Conservation (phyloP, 2,329 filamentous ascomycete species). For the Ophiosphaerella narmari region DNA sequence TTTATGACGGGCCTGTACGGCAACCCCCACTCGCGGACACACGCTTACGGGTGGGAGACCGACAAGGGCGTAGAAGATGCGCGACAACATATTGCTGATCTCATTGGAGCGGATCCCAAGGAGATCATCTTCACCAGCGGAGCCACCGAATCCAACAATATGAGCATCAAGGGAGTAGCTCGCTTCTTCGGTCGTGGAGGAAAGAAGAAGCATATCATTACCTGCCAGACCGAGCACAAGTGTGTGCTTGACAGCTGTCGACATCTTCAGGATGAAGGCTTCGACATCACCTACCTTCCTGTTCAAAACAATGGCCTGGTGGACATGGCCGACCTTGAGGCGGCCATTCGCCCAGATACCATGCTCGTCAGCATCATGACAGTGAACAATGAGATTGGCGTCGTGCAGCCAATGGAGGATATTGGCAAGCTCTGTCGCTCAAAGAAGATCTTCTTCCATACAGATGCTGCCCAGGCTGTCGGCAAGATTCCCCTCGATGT, state of each 20-base stretch:
- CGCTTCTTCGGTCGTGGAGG: slow-evolving; percentile 90
- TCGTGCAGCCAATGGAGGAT: slow-evolving; percentile 93
- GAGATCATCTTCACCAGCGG: slow-evolving; percentile 99
- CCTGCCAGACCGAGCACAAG: slow-evolving; percentile 97
- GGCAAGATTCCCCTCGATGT: slow-evolving; percentile 97
- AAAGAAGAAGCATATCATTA: slow-evolving; percentile 99
- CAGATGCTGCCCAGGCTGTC: slow-evolving; percentile 94
- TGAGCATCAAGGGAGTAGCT: slow-evolving; percentile 98
- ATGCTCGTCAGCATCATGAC: slow-evolving; percentile 96
- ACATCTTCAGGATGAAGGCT: slow-evolving; percentile 95
- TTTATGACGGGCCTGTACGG: slow-evolving; percentile 93
- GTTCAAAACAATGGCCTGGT: slow-evolving; percentile 87
- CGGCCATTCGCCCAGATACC: slow-evolving; percentile 88
- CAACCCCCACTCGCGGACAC: slow-evolving; percentile 95
- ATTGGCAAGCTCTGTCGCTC: slow-evolving; percentile 90
- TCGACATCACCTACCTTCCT: slow-evolving; percentile 94
- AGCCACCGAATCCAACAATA: slow-evolving; percentile 98
- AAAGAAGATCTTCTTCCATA: slow-evolving; percentile 98
- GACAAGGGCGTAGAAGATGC: slow-evolving; percentile 92
- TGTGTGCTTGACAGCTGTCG: slow-evolving; percentile 97
- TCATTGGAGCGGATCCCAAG: slow-evolving; percentile 94
- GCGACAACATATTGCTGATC: slow-evolving; percentile 76
- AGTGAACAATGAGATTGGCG: slow-evolving; percentile 99
- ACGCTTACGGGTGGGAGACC: slow-evolving; percentile 98
- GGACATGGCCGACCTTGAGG: slow-evolving; percentile 80